A percentile compares a stretch with the other conserved stretches of the same genome.
Conservation (phyloP, 2,329 filamentous ascomycete genomes). For the Colletotrichum lentis region DNA sequence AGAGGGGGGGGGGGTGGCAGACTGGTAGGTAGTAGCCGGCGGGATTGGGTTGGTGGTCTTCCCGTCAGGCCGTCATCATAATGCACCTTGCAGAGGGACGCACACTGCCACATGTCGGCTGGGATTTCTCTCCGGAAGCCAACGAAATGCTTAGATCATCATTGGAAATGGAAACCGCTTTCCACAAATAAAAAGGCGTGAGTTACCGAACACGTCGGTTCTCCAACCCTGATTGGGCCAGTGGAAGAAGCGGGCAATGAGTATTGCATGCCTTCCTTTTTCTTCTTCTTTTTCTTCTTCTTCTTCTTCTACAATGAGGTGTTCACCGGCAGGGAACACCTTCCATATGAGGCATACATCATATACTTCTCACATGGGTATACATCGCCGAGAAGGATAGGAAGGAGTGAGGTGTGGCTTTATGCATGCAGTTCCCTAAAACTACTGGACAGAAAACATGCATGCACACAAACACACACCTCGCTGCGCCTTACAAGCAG, state of each 20-base stretch:
- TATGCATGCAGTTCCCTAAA: conserved; percentile 6
- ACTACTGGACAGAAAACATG: neutral
- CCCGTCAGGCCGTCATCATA: neutral
- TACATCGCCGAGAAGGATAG: neutral
- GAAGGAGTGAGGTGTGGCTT: neutral
- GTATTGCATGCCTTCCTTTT: too few species aligned
- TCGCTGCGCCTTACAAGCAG: neutral
- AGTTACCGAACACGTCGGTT: neutral
- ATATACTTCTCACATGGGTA: neutral
- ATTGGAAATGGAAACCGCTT: neutral
- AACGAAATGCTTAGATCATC: neutral
- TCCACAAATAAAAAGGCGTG: neutral
- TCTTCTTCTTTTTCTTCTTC: neutral
- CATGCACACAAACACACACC: neutral
- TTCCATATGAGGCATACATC: neutral
- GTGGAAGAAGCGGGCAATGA: conserved; percentile 2
- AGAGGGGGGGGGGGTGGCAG: too few species aligned
- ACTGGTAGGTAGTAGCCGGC: neutral
- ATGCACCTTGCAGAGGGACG: neutral
- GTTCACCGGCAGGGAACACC: neutral
- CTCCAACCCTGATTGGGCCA: neutral
- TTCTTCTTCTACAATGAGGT: neutral
- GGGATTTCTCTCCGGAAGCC: neutral
- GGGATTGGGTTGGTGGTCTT: neutral
- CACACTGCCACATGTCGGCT: neutral